Base-by-base conservation (phyloP, 331 rosid genomes). In the Spiraea crenata region DNA sequence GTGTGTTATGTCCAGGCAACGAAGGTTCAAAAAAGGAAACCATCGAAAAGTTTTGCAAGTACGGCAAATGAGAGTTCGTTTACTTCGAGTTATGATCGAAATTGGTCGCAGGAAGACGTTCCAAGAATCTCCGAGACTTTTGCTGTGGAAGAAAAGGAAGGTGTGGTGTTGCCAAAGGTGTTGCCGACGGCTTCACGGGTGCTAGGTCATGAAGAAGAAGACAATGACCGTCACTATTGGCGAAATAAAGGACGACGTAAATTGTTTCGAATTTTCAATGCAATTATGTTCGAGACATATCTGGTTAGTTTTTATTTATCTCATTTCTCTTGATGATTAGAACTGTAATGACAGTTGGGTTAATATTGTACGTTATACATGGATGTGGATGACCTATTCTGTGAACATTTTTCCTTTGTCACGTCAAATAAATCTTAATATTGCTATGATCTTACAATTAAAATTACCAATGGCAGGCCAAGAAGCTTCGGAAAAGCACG, bases 271-370 rank as follows among this genome's bases (percentile, higher is more conserved):
- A 65, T 70, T 59, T 19, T 79, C 25, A 66, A 79, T 56, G 70
- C 80, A 16, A 75, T 78, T 57, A 63, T 87, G 38, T 67, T 59
- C 49, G 78, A 73, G 46, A 70, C 82, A 37, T 35, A 87, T 11
- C 64, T 76, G 91, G 96, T 87, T 50, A 35, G 82, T 63, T 13
- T 57, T 13, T 15, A 5, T 52, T 9, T 38, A 57, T 39, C 42
- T 46, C 41, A 10, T 39, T 39, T 60, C 5, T 34, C 3, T 57
- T 4, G 8, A 57, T 31, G 13, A 10, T 5, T 37, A 13, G 6
- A 50, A 4, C 31, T 25, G 31, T 25, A 25, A 25, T 25, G 31
- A 25, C 31, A 25, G 31, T 25, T 2, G 31, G 31, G 31, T 25
- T 25, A 25, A 25, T 0, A 25, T 25, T 25, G 31, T 25, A 25